Base-by-base conservation (phyloP, 2,329 filamentous ascomycete genomes). In the Aspergillus floridensis region DNA sequence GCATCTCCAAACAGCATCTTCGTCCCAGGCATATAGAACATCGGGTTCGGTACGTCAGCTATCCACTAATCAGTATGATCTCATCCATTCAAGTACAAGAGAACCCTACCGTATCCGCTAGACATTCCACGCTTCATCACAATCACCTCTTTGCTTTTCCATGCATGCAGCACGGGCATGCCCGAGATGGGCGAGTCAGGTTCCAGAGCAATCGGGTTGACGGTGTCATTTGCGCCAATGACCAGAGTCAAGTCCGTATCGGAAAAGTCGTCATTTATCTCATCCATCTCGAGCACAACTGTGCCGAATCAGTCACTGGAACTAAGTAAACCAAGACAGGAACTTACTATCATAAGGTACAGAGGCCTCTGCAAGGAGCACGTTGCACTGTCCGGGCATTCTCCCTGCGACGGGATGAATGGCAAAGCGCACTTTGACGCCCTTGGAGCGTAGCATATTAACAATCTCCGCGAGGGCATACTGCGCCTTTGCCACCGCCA, bases 1-100 rank as follows among this genome's bases (percentile, higher is more conserved):
- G 92, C 92, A 78, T 96, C 92, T 26, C 92, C 92, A 77, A 96
- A 96, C 59, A 96, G 75, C 92, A 96, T 96, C 78, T 89, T 90
- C 2, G 92, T 92, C 54, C 89, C 89, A 3, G 90, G 88, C 89
- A 93, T 93, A 76, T 88, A 95, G 76, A 96, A 95, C 91, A 96
- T 93, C 1, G 92, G 92, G 72, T 96, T 96, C 11, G 89, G 90
- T 10, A 96, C 91, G 76, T 96, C 92, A 21, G 92, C 89, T 90
- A 66, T 41, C 47, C 2, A 52, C 57, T n/a, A 56, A 62, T 63
- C 50, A 63, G 56, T n/a, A 48, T 35, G 19, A 8, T 19, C 26
- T 21, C 24, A 51, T 47, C 29, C 6, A 19, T 24, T 32, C n/a
- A 8, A 26, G 4, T 19, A 22, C 46, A 24, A 35, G 38, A 24